Conservation (phyloP, 2,329 filamentous ascomycete species). For the Sarocladium kiliense region DNA sequence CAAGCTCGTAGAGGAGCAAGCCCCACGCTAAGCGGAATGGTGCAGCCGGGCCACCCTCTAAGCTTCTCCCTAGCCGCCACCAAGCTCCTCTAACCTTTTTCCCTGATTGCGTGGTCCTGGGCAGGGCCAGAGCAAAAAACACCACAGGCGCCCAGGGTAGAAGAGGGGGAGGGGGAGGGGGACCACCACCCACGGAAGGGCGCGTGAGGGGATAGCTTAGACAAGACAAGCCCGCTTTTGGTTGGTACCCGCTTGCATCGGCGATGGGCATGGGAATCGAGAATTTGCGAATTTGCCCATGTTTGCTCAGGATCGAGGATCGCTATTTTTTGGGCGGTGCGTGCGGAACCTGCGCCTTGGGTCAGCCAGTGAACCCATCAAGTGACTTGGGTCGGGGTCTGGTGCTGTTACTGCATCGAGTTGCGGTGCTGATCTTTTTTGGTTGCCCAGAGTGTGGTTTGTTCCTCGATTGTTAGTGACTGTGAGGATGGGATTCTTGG, state of each 20-base stretch:
- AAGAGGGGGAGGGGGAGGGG: background rate
- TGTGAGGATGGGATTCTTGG: too few relatives aligned
- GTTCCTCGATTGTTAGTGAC: too few relatives aligned
- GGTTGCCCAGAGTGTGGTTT: too few relatives aligned
- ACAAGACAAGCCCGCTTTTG: constrained; percentile 4
- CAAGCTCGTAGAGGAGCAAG: background rate
- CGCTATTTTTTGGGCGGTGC: background rate
- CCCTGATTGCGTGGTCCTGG: background rate
- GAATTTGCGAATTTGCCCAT: constrained; percentile 7
- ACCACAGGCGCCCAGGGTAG: too few relatives aligned
- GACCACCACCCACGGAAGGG: background rate
- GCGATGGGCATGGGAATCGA: constrained; percentile 7
- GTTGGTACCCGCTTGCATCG: constrained; percentile 5
- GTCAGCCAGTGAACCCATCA: background rate
- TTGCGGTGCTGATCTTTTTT: too few relatives aligned
- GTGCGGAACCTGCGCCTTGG: background rate
- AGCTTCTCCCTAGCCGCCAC: background rate
- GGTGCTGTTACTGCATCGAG: background rate
- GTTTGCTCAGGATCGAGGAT: constrained; percentile 3
- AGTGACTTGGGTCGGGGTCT: background rate
- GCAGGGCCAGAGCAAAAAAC: background rate
- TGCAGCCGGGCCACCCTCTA: background rate
- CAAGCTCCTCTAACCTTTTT: background rate
- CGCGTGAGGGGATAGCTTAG: background rate
- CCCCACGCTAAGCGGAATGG: background rate